phyloP scores from a whole-genome alignment of 345 rosid species.

The Dipteronia dyeriana region DNA sequence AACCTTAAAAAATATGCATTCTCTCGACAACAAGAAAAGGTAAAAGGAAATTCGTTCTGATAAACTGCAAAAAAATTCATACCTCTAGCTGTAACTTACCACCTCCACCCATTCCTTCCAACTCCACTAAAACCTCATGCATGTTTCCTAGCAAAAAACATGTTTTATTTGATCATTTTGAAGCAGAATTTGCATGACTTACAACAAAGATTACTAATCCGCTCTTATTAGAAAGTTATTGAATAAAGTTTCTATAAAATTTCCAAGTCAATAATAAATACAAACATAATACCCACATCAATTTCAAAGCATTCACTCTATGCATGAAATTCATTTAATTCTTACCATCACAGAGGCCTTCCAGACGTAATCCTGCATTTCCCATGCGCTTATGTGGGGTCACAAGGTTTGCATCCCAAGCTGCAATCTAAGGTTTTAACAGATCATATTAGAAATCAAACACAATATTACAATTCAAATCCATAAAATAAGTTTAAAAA shows the following conservation, averaged over 20 bases:
- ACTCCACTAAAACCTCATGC: slow-evolving; percentile 69
- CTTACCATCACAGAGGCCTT: slow-evolving; percentile 77
- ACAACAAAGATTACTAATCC: slow-evolving; percentile 1
- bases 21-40: not conserved
- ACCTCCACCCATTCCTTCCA: slow-evolving; percentile 98
- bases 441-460: slow-evolving; percentile 9
- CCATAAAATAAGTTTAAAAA: not conserved
- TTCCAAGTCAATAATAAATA: not conserved
- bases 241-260: not conserved
- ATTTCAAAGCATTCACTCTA: not conserved
- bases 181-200: slow-evolving; percentile 5
- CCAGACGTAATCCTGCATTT: slow-evolving; percentile 61
- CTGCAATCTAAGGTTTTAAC: slow-evolving; percentile 68
- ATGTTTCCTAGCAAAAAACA: slow-evolving; percentile 53
- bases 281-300: not conserved
- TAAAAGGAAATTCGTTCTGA: slow-evolving; percentile 1
- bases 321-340: slow-evolving; percentile 15
- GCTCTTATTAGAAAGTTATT: not conserved
- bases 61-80: slow-evolving; percentile 9
- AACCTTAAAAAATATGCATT: not conserved
- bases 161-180: not conserved
- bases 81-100: slow-evolving; percentile 91
- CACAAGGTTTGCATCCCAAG: slow-evolving; percentile 99
- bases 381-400: slow-evolving; percentile 98
- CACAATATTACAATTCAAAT: not conserved